phyloP scores from a whole-genome alignment of 768 basidiomycete genomes.

The Dioszegia aurantiaca region DNA sequence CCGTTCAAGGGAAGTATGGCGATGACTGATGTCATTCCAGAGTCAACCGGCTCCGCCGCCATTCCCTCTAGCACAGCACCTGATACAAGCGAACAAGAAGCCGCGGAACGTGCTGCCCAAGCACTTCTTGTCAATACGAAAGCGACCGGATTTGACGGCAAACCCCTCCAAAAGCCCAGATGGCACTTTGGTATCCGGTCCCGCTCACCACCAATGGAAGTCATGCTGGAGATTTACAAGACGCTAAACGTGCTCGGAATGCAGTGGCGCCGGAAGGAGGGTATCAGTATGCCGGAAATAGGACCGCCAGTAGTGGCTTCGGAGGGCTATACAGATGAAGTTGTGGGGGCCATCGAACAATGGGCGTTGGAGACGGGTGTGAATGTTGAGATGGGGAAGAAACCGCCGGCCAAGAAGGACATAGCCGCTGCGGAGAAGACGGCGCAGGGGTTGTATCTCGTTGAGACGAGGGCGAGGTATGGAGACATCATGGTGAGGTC shows the following conservation, averaged over 20 bases:
- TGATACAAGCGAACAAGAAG: conserved; percentile 28
- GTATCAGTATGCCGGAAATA: conserved; percentile 50
- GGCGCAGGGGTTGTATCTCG: conserved; percentile 69
- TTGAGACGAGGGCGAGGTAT: conserved; percentile 86
- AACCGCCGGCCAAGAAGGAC: conserved; percentile 51
- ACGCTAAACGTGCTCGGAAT: conserved; percentile 85
- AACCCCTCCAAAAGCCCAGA: conserved; percentile 64
- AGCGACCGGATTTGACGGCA: conserved; percentile 55
- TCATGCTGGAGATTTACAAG: conserved; percentile 97
- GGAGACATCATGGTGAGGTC: conserved; percentile 82
- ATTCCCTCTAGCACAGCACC: background rate
- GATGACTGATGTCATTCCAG: conserved; percentile 7
- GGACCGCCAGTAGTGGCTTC: conserved; percentile 46
- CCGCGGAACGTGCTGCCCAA: conserved; percentile 47
- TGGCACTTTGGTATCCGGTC: conserved; percentile 99
- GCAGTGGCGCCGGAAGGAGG: conserved; percentile 95
- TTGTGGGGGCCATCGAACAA: conserved; percentile 62
- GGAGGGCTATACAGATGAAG: conserved; percentile 60
- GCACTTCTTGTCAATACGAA: conserved; percentile 26
- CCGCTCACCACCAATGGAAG: conserved; percentile 89
- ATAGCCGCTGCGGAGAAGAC: conserved; percentile 53
- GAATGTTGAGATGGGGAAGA: conserved; percentile 59
- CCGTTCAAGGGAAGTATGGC: background rate
- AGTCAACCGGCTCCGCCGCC: background rate
- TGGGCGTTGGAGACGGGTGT: conserved; percentile 54